These are phyloP conservation scores for Alternaria sp. DNA, from an alignment of 2,329 filamentous ascomycete species.

Conservation along the genomic window DNA sequence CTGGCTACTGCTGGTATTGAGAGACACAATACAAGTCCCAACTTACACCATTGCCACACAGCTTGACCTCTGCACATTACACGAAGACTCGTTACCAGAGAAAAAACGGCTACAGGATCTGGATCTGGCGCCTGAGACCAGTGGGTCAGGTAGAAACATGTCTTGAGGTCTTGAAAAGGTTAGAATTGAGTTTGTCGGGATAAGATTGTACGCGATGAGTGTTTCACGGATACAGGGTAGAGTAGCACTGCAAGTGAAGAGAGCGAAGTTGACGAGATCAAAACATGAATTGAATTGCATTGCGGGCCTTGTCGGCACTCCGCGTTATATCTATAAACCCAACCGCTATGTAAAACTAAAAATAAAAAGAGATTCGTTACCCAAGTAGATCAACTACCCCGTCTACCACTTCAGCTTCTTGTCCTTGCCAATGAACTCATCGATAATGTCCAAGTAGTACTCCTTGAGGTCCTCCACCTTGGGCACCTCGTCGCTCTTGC, in stretches of 20 bases:
- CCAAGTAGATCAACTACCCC: background rate
- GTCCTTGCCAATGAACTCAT: slow-evolving; percentile 73
- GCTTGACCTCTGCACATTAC: too few species aligned
- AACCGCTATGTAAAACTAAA: slow-evolving; percentile 2
- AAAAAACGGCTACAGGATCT: too few species aligned
- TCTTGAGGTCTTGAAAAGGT: too few species aligned
- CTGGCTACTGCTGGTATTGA: too few species aligned
- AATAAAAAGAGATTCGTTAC: slow-evolving; percentile 13
- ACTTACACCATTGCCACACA: too few species aligned
- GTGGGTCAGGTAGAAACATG: too few species aligned
- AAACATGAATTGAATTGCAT: background rate
- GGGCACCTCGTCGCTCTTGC: slow-evolving; percentile 85
- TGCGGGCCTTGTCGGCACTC: slow-evolving; percentile 30
- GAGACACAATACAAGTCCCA: too few species aligned
- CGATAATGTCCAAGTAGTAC: slow-evolving; percentile 58
- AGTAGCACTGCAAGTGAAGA: background rate
- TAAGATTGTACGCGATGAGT: too few species aligned
- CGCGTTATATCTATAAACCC: slow-evolving; percentile 5
- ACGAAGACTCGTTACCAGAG: too few species aligned
- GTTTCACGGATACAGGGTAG: too few species aligned
- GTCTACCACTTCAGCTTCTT: slow-evolving; percentile 73
- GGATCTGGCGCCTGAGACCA: too few species aligned
- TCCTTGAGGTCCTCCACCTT: slow-evolving; percentile 79
- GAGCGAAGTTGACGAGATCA: background rate
- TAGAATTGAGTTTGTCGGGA: too few species aligned